These are phyloP conservation scores for Monilinia polystroma DNA, from an alignment of 2,329 filamentous ascomycete genomes.

Conservation along the genomic window DNA sequence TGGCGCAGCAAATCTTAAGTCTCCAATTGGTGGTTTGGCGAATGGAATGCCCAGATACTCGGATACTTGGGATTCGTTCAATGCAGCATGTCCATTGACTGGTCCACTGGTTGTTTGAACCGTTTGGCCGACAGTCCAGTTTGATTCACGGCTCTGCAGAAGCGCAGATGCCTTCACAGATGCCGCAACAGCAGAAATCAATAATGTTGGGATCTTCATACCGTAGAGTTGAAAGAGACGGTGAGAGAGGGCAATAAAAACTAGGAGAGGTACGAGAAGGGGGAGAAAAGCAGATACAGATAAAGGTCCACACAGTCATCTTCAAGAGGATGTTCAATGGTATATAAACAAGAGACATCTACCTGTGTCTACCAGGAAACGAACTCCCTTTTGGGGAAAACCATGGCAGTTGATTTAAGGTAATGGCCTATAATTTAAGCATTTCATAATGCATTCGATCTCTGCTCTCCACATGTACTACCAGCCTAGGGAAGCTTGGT, in stretches of 20 bases:
- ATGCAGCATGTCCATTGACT: constrained; percentile 35
- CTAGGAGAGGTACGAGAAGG: background rate
- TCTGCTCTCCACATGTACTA: background rate
- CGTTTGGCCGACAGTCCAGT: constrained; percentile 36
- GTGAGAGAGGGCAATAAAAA: background rate
- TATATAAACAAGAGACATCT: background rate
- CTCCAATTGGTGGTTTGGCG: constrained; percentile 43
- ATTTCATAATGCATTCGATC: background rate
- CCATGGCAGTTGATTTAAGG: background rate
- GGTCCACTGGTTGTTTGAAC: constrained; percentile 37
- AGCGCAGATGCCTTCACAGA: constrained; percentile 6
- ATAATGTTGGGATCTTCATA: constrained; percentile 17
- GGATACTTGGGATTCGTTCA: constrained; percentile 31
- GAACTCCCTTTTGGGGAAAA: background rate
- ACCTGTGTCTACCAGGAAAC: background rate
- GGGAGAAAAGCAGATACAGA: no score
- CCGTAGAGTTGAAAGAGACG: background rate
- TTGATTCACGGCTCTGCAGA: constrained; percentile 23
- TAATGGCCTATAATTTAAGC: background rate
- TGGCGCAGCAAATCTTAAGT: constrained; percentile 42
- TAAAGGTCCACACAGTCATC: background rate
- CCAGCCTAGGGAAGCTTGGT: constrained; percentile 1
- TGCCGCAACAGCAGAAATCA: constrained; percentile 9
- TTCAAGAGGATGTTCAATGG: background rate
- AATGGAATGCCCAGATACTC: constrained; percentile 46